Evolutionary conservation across 2,329 filamentous ascomycete genomes (phyloP).

Genomic region (Hymenoscyphus albidus): DNA sequence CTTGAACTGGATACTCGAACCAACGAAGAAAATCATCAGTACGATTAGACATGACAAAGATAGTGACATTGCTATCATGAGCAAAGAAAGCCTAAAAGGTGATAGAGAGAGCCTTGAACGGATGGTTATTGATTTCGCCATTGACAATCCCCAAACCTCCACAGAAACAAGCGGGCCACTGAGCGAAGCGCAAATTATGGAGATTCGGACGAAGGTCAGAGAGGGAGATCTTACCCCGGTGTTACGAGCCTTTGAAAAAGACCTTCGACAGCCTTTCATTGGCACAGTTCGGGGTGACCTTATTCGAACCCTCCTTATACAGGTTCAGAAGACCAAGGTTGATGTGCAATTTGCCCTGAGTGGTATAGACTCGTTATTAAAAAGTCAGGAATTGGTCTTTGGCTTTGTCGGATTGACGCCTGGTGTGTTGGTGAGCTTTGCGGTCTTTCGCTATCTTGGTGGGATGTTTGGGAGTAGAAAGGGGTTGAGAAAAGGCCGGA

Average conservation of each 20-base stretch:
- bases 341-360: constrained; percentile 95
- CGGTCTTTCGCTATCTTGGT: constrained; percentile 67
- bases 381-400: constrained; percentile 95
- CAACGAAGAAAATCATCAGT: constrained; percentile 73
- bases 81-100: constrained; percentile 82
- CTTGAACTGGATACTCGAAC: constrained; percentile 93
- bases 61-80: constrained; percentile 96
- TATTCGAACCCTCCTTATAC: constrained; percentile 85
- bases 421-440: constrained; percentile 80
- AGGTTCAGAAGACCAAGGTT: constrained; percentile 98
- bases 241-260: constrained; percentile 84
- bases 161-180: constrained; percentile 47
- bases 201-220: constrained; percentile 74
- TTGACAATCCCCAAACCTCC: constrained; percentile 68
- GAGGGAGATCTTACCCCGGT: constrained; percentile 94
- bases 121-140: constrained; percentile 96
- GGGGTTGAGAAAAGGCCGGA: constrained; percentile 61
- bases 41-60: constrained; percentile 91
- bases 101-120: constrained; percentile 90
- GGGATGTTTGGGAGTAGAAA: constrained; percentile 66
- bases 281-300: constrained; percentile 84
- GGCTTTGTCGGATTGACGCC: constrained; percentile 95
- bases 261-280: constrained; percentile 74
- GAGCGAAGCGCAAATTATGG: constrained; percentile 64
- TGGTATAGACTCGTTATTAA: constrained; percentile 89